phyloP scores from a whole-genome alignment of 1,284 basidiomycete species.

The Mycena citricolor region DNA sequence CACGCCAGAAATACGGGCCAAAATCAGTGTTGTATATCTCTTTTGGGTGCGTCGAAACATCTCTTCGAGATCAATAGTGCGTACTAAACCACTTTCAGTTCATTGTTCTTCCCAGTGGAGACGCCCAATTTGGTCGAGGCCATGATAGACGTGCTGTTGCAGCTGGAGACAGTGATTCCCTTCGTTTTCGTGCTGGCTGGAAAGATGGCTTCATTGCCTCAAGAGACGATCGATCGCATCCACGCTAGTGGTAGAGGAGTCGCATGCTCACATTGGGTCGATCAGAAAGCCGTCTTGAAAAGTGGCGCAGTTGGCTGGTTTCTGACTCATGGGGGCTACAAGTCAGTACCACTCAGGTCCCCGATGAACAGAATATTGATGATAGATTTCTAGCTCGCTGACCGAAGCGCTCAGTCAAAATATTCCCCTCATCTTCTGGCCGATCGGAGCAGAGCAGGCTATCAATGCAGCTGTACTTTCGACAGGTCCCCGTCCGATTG shows the following conservation, averaged over 20 bases:
- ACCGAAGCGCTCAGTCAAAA: slow-evolving; percentile 6
- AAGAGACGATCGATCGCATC: background rate
- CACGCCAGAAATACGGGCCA: slow-evolving; percentile 8
- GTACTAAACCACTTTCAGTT: too few relatives aligned
- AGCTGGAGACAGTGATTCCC: too few relatives aligned
- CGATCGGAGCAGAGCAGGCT: slow-evolving; percentile 8
- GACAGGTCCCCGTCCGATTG: slow-evolving; percentile 6
- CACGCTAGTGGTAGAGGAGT: background rate
- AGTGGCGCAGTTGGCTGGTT: slow-evolving; percentile 9
- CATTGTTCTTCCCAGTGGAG: too few relatives aligned
- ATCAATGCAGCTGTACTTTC: slow-evolving; percentile 9
- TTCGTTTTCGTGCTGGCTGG: too few relatives aligned
- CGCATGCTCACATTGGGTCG: slow-evolving; percentile 1
- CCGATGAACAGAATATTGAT: too few relatives aligned
- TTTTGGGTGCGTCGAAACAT: too few relatives aligned
- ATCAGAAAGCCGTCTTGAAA: slow-evolving; percentile 7
- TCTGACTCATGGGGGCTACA: slow-evolving; percentile 3
- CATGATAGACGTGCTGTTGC: too few relatives aligned
- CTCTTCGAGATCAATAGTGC: too few relatives aligned
- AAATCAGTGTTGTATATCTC: slow-evolving; percentile 19
- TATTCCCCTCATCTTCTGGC: slow-evolving; percentile 16
- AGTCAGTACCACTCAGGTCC: background rate
- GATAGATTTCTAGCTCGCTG: slow-evolving; percentile 4
- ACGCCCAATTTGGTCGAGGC: too few relatives aligned
- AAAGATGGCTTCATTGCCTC: background rate